Base-by-base conservation (phyloP, 768 basidiomycete species). In the Vishniacozyma victoriae region DNA sequence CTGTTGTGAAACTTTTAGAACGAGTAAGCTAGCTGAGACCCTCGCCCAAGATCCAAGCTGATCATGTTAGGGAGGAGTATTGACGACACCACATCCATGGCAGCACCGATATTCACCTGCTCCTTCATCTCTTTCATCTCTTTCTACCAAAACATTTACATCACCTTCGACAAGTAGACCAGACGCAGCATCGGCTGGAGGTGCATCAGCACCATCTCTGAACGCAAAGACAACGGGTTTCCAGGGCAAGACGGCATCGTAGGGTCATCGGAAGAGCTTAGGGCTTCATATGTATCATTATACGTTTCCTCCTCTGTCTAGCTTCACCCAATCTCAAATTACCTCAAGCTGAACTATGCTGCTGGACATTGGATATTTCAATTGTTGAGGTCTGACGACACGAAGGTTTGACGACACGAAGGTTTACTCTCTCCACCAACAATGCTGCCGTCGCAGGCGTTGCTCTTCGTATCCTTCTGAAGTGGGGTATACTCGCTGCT, bases 1-100 rank as follows among this genome's bases (percentile, higher is more conserved):
- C 84, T 5, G 87, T 86, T 4, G 80, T 84, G 33, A 82, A 78
- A 60, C 63, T 96, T 56, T 72, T 97, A 63, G 82, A 85, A 66
- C 75, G 83, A 77, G 93, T 90, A 61, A 63, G 85, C 77, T 36
- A 52, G 33, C 7, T 25, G 40, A 41, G 5, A 20, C 5, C 18
- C 9, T 19, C 9, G 5, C 19, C 22, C 24, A 9, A 20, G 47
- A 40, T 50, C 48, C 43, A 40, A 3, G 5, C 18, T 7, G 12
- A 5, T 41, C 13, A n/a, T 35, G 14, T 15, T 33, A 66, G 64
- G 64, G 64, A 38, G 64, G 64, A 16, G 55, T 66, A 16, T 36
- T 66, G 22, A 52, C 44, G 23, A 50, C 52, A 27, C 64, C 64
- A 16, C 64, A 66, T 53, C 57, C 55, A 57, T 66, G 64, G 64